Base-by-base conservation (phyloP, 2,329 filamentous ascomycete genomes). In the Phialophora expanda region DNA sequence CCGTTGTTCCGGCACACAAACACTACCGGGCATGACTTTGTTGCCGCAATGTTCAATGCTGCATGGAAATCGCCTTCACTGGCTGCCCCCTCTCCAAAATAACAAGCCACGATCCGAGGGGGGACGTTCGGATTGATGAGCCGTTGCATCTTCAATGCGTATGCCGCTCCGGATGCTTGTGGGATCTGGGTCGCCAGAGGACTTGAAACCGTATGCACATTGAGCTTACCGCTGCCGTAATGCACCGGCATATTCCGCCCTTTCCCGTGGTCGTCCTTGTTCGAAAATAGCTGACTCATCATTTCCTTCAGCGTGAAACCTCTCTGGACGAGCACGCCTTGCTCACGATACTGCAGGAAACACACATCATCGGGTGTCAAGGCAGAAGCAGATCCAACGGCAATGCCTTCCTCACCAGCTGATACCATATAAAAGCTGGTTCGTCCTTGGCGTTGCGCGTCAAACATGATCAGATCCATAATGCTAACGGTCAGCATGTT, bases 191-290 rank as follows among this genome's bases (percentile, higher is more conserved):
- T 97, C 20, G 92, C 93, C 17, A 97, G 80, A 0, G 93, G 89
- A 0, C 91, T 96, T 41, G 91, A 91, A 58, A 97, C 91, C 4
- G 93, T 93, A 77, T 96, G 91, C 88, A 97, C 93, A 72, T 97
- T 92, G 64, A 96, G 82, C 69, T 91, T 88, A 64, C 84, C 87
- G 77, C 90, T 93, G 44, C 71, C 71, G 74, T 98, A 99, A 79
- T 99, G 95, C 14, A 98, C 91, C 0, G 95, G 95, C 95, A 99
- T 99, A 74, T 97, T 98, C 69, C 94, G 87, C 1, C 93, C 95
- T 66, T 84, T 86, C 1, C 94, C 93, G 0, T 84, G 78, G 73
- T 99, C 95, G 69, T 92, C 86, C 62, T 82, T 85, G 75, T 97
- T 98, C 22, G 93, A 88, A 79, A 98, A 97, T 8, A 99, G 81